Conservation (phyloP, 83 land plant species). For the Picea mariana region DNA sequence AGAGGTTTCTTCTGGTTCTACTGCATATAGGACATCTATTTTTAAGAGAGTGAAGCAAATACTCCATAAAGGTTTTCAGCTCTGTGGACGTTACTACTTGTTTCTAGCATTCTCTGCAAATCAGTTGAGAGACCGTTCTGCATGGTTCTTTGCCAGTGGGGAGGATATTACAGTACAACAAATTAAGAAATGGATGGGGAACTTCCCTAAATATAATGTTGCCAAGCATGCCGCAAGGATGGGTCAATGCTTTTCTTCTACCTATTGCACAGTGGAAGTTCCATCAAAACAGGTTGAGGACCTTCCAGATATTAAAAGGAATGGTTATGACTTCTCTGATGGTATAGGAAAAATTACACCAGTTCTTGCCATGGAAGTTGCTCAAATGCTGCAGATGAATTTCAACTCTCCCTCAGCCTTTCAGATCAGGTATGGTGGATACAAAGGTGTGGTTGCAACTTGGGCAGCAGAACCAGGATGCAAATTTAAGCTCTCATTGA, state of each 20-base stretch:
- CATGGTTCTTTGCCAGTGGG: constrained; percentile 89
- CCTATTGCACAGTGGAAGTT: constrained; percentile 71
- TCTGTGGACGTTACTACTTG: constrained; percentile 65
- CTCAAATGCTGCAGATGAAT: constrained; percentile 45
- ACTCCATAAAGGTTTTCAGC: constrained; percentile 49
- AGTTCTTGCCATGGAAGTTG: constrained; percentile 69
- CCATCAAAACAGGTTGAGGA: constrained; percentile 38
- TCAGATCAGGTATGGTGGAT: constrained; percentile 87
- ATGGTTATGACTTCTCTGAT: constrained; percentile 74
- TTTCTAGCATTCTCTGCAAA: constrained; percentile 91
- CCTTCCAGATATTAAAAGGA: constrained; percentile 48
- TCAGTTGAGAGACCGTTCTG: constrained; percentile 82
- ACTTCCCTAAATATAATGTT: constrained; percentile 50
- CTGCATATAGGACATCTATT: constrained; percentile 45
- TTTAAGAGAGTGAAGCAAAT: constrained; percentile 47
- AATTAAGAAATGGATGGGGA: constrained; percentile 87
- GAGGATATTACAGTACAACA: constrained; percentile 16
- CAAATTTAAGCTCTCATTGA: constrained; percentile 40
- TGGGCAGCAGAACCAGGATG: constrained; percentile 47
- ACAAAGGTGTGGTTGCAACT: constrained; percentile 79
- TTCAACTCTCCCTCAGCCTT: constrained; percentile 67
- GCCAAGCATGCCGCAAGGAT: constrained; percentile 98
- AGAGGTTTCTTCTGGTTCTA: constrained; percentile 36
- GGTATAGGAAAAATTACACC: constrained; percentile 80
- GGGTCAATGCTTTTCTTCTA: constrained; percentile 94